These are phyloP conservation scores for Nicotiana undulata DNA, from an alignment of 257 asterid species.

Conservation along the genomic window DNA sequence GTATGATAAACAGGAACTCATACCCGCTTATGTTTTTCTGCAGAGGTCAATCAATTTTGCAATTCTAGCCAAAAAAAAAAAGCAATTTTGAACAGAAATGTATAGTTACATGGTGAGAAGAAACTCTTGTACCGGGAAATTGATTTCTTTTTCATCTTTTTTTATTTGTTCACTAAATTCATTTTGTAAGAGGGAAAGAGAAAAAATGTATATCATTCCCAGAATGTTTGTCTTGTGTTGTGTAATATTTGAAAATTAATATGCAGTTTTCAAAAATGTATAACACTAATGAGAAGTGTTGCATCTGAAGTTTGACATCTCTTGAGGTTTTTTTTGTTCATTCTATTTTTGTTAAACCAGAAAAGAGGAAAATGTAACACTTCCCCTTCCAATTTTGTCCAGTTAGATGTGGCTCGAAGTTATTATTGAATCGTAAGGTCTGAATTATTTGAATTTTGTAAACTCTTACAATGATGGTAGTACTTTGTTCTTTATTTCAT, in stretches of 20 bases:
- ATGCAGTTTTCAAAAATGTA: neutral
- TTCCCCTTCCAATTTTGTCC: neutral
- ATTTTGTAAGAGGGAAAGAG: neutral
- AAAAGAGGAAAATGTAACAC: neutral
- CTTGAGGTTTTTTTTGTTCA: neutral
- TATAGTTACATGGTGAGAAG: conserved; percentile 7
- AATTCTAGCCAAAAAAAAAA: neutral
- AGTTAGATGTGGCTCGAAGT: no score
- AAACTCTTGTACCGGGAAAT: neutral
- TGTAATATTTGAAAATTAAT: neutral
- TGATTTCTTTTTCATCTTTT: neutral
- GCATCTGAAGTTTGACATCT: neutral
- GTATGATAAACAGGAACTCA: neutral
- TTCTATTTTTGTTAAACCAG: neutral
- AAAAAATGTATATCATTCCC: neutral
- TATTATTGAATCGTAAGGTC: neutral
- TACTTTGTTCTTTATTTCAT: neutral
- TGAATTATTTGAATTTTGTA: neutral
- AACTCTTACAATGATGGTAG: neutral
- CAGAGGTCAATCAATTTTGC: conserved; percentile 3
- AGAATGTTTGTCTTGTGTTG: neutral
- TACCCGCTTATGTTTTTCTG: neutral
- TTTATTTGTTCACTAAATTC: neutral
- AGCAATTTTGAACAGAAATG: conserved; percentile 6
- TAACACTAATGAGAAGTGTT: neutral